Base-by-base conservation (phyloP, 148 eudicot species). In the Rhododendron ovatum region DNA sequence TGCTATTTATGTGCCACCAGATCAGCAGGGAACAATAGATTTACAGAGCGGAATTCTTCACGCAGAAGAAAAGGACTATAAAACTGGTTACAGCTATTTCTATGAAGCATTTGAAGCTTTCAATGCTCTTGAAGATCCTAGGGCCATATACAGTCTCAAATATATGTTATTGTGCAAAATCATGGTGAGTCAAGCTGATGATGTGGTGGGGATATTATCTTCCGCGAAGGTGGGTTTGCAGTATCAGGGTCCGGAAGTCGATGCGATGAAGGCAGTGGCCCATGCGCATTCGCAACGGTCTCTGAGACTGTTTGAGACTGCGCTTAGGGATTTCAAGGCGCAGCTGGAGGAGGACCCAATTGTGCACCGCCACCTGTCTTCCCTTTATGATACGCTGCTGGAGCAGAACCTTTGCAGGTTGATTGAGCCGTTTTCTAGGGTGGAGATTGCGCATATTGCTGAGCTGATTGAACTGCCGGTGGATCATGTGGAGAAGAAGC, bases 1-100 rank as follows among this genome's bases (percentile, higher is more conserved):
- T 84, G 91, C 91, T 47, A 90, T 90, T 48, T 90, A 88, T 41
- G 91, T 90, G 55, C 91, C 91, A 17, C 91, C 91, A 76, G 90
- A 89, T 63, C 91, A 90, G 85, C 90, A 90, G 73, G 91, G 90
- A 13, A 86, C 85, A 2, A 90, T 90, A 50, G 90, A 90, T 82
- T 86, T 88, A 67, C 91, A 90, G 78, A 90, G 90, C 28, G 91
- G 91, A 65, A 90, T 90, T 78, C 90, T 90, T 63, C 91, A 90
- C 71, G 91, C 88, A 0, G 91, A 90, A 69, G 91, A 88, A 80
- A 90, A 88, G 51, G 91, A 90, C 28, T 90, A 90, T 78, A 90
- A 90, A 80, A 90, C 91, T 17, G 88, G 83, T 48, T 88, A 88
- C 90, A 88, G 90, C 67, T 90, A 90, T 63, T 90, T 90, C 79